Evolutionary conservation across 2,329 filamentous ascomycete genomes (phyloP).

Genomic region (Paecilomyces niveus): DNA sequence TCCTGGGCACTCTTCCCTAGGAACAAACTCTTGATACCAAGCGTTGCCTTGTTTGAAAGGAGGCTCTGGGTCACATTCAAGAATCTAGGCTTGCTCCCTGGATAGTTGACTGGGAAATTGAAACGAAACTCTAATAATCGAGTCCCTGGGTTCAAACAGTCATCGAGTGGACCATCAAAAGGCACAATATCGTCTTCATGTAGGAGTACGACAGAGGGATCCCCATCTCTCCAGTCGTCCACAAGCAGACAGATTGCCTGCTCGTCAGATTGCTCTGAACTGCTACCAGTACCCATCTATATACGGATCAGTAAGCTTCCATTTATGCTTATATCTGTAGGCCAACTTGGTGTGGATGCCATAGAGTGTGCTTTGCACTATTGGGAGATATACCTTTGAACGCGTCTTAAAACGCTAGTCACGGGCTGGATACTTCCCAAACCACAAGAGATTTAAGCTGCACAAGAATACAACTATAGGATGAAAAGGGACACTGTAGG

Average conservation of each 20-base stretch:
- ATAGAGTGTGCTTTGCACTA: not conserved
- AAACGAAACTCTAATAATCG: not conserved
- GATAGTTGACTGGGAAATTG: not conserved
- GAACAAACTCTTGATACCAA: conserved; percentile 1
- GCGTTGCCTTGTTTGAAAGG: not conserved
- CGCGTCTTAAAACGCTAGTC: not conserved
- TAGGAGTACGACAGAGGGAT: not conserved
- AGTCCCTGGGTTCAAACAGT: not conserved
- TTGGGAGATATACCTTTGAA: not conserved
- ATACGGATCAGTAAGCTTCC: not conserved
- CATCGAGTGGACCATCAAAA: not conserved
- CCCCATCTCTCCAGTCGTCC: not conserved
- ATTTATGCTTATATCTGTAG: not conserved
- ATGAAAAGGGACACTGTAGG: not conserved
- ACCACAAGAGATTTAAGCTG: not conserved
- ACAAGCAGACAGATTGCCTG: not conserved
- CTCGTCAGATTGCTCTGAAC: not conserved
- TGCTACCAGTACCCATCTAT: not conserved
- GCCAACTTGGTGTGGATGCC: not conserved
- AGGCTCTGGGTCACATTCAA: not conserved
- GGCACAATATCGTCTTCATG: not conserved
- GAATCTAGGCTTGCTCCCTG: not conserved
- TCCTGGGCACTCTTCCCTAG: not conserved
- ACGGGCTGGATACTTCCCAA: not conserved
- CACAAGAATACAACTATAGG: not conserved